Evolutionary conservation across 371 early-diverging fungal genomes (phyloP).

Genomic region (Mucor sp.): DNA sequence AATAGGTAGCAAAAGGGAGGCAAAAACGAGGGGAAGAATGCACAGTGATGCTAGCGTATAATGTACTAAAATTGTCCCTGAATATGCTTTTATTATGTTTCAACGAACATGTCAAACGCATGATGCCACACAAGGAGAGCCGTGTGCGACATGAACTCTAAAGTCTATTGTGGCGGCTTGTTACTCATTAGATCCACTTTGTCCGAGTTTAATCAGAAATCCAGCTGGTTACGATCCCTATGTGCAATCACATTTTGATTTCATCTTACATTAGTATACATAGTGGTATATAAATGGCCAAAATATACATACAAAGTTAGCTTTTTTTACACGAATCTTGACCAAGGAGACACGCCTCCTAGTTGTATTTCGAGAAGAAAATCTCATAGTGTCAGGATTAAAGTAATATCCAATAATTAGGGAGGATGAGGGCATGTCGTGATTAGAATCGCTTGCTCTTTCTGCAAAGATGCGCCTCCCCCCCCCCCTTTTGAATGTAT

Average conservation of each 20-base stretch:
- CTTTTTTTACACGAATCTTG: not conserved
- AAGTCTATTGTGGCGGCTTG: not conserved
- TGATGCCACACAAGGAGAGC: not conserved
- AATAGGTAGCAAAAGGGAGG: not conserved
- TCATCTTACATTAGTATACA: no score
- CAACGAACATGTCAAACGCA: not conserved
- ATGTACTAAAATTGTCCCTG: not conserved
- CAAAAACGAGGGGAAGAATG: not conserved
- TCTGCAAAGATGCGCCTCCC: not conserved
- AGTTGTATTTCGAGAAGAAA: not conserved
- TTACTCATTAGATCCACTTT: no score
- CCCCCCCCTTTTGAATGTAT: not conserved
- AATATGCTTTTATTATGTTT: not conserved
- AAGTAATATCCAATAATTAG: not conserved
- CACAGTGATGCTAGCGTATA: not conserved
- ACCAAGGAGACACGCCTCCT: not conserved
- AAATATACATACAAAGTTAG: not conserved
- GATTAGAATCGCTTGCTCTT: not conserved
- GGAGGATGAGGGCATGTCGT: not conserved
- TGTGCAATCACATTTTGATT: not conserved
- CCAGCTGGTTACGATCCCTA: not conserved
- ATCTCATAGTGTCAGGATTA: not conserved
- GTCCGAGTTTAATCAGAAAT: not conserved
- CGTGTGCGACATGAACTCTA: not conserved
- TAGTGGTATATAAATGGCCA: no score